Percentiles rank a stretch among this genome's conserved stretches.
These are phyloP conservation scores for Fistulinella prunicolor DNA, from an alignment of 768 basidiomycete species.

Conservation along the genomic window DNA sequence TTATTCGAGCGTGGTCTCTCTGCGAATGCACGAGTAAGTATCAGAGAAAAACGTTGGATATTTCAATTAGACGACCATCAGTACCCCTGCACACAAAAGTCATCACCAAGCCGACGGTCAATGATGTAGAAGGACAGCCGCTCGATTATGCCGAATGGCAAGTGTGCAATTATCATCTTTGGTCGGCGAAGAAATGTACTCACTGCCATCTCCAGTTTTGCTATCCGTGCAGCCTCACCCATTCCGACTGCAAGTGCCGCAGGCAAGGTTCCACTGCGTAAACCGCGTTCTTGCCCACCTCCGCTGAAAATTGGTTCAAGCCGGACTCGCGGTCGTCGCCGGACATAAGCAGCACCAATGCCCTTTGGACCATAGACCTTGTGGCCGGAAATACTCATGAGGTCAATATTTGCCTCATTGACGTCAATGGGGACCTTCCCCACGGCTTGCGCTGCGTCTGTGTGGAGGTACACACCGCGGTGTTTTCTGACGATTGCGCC, in stretches of 20 bases:
- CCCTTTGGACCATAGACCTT: constrained; percentile 99
- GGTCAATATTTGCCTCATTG: constrained; percentile 91
- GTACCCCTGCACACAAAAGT: constrained; percentile 91
- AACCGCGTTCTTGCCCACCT: constrained; percentile 94
- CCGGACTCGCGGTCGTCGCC: constrained; percentile 87
- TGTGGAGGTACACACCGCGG: constrained; percentile 91
- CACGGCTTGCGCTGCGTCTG: constrained; percentile 94
- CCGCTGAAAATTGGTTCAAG: constrained; percentile 94
- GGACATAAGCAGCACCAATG: constrained; percentile 90
- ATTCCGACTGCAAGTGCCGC: constrained; percentile 86
- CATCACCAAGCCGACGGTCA: constrained; percentile 56
- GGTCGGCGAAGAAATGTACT: constrained; percentile 39
- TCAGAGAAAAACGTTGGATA: background rate
- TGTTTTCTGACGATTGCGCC: constrained; percentile 83
- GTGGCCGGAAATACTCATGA: constrained; percentile 95
- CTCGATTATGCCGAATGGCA: constrained; percentile 38
- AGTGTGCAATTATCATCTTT: constrained; percentile 50
- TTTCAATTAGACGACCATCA: constrained; percentile 42
- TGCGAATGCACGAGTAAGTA: constrained; percentile 31
- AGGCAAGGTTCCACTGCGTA: constrained; percentile 92
- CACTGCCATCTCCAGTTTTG: constrained; percentile 89
- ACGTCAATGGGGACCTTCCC: constrained; percentile 93
- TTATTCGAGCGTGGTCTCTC: constrained; percentile 78
- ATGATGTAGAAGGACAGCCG: constrained; percentile 30
- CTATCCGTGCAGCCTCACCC: constrained; percentile 92